Conservation (phyloP, 768 basidiomycete genomes). For the Auricularia heimuer region DNA sequence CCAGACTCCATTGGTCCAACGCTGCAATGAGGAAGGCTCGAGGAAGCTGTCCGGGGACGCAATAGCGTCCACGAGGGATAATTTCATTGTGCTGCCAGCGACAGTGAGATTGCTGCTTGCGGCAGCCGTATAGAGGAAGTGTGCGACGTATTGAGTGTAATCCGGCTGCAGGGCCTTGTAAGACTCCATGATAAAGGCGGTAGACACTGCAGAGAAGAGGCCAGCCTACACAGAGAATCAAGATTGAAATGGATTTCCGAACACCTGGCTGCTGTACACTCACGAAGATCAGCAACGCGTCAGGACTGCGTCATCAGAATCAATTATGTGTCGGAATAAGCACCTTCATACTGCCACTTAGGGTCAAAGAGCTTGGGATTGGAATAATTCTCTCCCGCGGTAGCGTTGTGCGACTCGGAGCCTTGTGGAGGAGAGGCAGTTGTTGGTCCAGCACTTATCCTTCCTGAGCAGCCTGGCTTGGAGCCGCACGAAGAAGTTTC, state of each 20-base stretch:
- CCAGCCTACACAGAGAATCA: not conserved
- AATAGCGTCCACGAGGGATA: not conserved
- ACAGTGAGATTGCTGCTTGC: not conserved
- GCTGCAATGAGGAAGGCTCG: not conserved
- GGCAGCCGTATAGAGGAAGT: not conserved
- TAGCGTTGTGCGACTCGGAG: no score
- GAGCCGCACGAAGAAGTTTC: no score
- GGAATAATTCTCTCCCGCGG: no score
- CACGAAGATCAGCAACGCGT: conserved; percentile 6
- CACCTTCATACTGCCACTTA: no score
- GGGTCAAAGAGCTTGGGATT: no score
- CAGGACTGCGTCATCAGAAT: no score
- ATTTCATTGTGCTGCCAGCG: not conserved
- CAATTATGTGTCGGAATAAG: no score
- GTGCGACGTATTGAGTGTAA: not conserved
- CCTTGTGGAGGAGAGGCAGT: no score
- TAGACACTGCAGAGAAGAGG: conserved; percentile 8
- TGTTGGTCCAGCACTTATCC: no score
- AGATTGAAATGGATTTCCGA: no score
- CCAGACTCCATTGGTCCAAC: not conserved
- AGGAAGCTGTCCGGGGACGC: not conserved
- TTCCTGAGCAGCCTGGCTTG: no score
- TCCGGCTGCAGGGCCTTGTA: conserved; percentile 2
- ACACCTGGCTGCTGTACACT: no score
- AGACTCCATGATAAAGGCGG: conserved; percentile 5